Evolutionary conservation across 495 filamentous ascomycete genomes (phyloP).

Genomic region (Saxophila tyrrhenica): DNA sequence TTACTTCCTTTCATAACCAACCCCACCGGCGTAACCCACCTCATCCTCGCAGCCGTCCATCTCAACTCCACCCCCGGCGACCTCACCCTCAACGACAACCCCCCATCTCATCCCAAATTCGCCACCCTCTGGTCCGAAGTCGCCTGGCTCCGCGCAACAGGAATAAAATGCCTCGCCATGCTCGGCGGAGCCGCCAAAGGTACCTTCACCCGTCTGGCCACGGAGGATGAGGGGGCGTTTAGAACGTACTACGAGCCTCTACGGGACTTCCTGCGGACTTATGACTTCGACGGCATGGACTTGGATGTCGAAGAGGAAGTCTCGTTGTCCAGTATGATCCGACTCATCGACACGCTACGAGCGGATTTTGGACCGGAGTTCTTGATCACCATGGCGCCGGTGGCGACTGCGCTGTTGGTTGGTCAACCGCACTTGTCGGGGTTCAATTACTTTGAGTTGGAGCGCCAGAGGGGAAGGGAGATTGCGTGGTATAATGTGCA

Average conservation of each 20-base stretch:
- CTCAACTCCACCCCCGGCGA: slow-evolving; percentile 33
- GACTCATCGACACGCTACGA: slow-evolving; percentile 31
- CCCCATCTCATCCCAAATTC: slow-evolving; percentile 22
- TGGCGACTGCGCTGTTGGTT: slow-evolving; percentile 32
- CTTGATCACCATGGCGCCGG: slow-evolving; percentile 35
- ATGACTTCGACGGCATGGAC: slow-evolving; percentile 33
- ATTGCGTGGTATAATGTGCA: slow-evolving; percentile 36
- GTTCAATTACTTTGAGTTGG: slow-evolving; percentile 32
- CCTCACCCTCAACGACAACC: slow-evolving; percentile 37
- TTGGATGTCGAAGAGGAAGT: slow-evolving; percentile 36
- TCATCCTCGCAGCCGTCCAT: slow-evolving; percentile 37
- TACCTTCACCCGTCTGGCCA: slow-evolving; percentile 28
- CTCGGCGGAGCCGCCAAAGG: slow-evolving; percentile 36
- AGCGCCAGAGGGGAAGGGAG: slow-evolving; percentile 23
- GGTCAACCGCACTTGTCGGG: slow-evolving; percentile 30
- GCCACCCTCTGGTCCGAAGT: slow-evolving; percentile 32
- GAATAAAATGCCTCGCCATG: slow-evolving; percentile 35
- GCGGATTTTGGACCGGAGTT: slow-evolving; percentile 35
- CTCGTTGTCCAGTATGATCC: slow-evolving; percentile 21
- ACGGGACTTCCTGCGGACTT: slow-evolving; percentile 22
- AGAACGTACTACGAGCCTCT: slow-evolving; percentile 34
- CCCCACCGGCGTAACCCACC: slow-evolving; percentile 35
- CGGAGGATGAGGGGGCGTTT: slow-evolving; percentile 25
- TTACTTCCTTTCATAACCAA: slow-evolving; percentile 35
- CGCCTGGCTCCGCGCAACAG: slow-evolving; percentile 31